phyloP scores from a whole-genome alignment of 2,329 filamentous ascomycete species.

The Pseudodiploospora longispora region DNA sequence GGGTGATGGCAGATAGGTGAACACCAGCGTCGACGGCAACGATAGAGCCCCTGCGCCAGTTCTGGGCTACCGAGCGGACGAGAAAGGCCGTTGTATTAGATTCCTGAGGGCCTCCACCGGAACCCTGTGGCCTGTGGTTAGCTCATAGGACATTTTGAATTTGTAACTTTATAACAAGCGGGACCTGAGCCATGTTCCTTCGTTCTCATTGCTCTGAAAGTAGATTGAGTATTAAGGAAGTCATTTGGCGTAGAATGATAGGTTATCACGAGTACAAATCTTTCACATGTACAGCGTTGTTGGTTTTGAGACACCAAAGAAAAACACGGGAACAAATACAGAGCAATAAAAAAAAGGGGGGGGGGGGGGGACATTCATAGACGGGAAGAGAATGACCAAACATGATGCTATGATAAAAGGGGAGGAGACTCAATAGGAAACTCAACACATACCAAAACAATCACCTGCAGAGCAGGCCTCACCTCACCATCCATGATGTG shows the following conservation, averaged over 20 bases:
- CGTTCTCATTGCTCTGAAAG: no score
- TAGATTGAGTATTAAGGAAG: no score
- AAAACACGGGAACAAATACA: no score
- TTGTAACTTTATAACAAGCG: background rate
- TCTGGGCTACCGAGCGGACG: conserved; percentile 69
- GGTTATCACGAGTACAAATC: no score
- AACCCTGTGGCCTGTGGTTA: conserved; percentile 52
- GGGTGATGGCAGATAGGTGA: conserved; percentile 76
- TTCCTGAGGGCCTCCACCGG: conserved; percentile 83
- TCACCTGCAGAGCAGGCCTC: conserved; percentile 58
- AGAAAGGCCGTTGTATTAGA: conserved; percentile 85
- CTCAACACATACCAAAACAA: conserved; percentile 56
- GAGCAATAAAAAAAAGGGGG: no score
- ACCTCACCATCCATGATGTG: conserved; percentile 16
- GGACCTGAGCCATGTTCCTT: no score
- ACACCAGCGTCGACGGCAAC: conserved; percentile 92
- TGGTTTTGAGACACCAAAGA: no score
- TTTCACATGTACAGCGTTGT: no score
- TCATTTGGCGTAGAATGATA: no score
- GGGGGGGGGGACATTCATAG: background rate
- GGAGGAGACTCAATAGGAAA: no score
- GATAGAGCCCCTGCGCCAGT: conserved; percentile 75
- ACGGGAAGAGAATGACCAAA: background rate
- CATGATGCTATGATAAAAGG: background rate
- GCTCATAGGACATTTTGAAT: conserved; percentile 4